Percentiles rank a stretch among this genome's conserved stretches.
phyloP scores from a whole-genome alignment of 768 basidiomycete species.

The Ephemerocybe angulata region DNA sequence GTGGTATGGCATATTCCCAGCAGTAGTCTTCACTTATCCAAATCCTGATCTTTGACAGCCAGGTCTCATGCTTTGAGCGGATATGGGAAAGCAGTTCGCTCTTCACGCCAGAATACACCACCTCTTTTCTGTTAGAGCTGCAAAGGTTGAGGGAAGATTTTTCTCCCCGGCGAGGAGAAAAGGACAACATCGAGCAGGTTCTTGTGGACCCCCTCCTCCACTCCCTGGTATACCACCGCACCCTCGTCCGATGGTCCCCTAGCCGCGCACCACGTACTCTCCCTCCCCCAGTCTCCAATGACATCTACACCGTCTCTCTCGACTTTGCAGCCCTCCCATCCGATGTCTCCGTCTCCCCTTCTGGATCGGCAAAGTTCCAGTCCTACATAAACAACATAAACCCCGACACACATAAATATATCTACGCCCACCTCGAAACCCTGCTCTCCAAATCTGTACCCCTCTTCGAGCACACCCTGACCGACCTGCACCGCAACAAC shows the following conservation, averaged over 20 bases:
- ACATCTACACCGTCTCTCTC: slow-evolving; percentile 39
- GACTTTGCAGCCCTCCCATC: slow-evolving; percentile 43
- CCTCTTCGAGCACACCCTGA: slow-evolving; percentile 49
- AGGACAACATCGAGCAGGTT: slow-evolving; percentile 16
- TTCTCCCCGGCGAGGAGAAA: slow-evolving; percentile 12
- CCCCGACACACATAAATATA: slow-evolving; percentile 22
- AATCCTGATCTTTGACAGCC: slow-evolving; percentile 26
- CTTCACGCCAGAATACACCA: slow-evolving; percentile 10
- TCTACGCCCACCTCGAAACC: slow-evolving; percentile 31
- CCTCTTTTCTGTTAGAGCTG: slow-evolving; percentile 13
- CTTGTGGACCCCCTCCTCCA: slow-evolving; percentile 41
- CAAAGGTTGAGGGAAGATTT: slow-evolving; percentile 16
- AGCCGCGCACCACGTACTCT: slow-evolving; percentile 22
- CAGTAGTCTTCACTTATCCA: not conserved
- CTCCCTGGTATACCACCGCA: slow-evolving; percentile 38
- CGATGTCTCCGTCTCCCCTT: slow-evolving; percentile 32
- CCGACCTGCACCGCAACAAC: slow-evolving; percentile 50
- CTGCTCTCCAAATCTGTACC: slow-evolving; percentile 39
- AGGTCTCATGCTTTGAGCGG: slow-evolving; percentile 55
- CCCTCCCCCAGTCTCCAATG: slow-evolving; percentile 25
- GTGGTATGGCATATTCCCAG: slow-evolving; percentile 30
- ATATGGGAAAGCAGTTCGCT: slow-evolving; percentile 44
- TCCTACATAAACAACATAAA: slow-evolving; percentile 57
- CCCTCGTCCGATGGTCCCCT: slow-evolving; percentile 31
- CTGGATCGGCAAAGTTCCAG: slow-evolving; percentile 29